Evolutionary conservation across 352 stramenopile genomes (phyloP), one percentile per base, ranked within the genome.

Genomic region (Pythium brassicae): DNA sequence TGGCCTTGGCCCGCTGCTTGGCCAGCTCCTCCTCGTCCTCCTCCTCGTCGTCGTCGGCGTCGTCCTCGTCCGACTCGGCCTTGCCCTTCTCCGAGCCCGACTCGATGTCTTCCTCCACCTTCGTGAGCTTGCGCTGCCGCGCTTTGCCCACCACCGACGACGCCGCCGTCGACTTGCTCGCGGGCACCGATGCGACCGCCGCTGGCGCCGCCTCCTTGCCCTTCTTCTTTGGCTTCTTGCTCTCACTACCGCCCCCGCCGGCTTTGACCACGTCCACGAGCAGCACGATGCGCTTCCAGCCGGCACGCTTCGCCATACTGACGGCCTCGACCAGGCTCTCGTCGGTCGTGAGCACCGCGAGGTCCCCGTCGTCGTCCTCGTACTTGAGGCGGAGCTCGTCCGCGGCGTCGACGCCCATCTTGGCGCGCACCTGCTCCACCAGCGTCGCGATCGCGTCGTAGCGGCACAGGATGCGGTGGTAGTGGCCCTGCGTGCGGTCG

Each of bases 281-380:
- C 47, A 94, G 57, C 40, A 92, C 68, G 47, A 96, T 81, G 23
- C 81, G 79, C 62, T 94, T 94, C 86, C 84, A 94, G 29, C 86
- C 84, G 5, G 73, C 77, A 22, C 83, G 80, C 54, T 89, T 88
- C 50, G 86, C 86, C 86, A 94, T 94, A 48, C 82, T 63, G 51
- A 96, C 86, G 32, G 86, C 86, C 50, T 96, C 86, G 17, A 92
- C 61, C 45, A 96, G 64, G 61, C 84, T 94, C 58, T 92, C 82
- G 59, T 96, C 83, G 7, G 83, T 87, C 40, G 81, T 93, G 43
- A 96, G 69, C 47, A 96, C 71, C 14, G 83, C 83, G 35, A 93
- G 53, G 61, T 96, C 86, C 15, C 86, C 86, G 57, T 96, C 86
- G 47, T 96, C 86, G 57, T 96, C 86, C 59, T 94, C 82, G 58